Evolutionary conservation across 148 eudicot genomes (phyloP).

Genomic region (Camellia sinensis): DNA sequence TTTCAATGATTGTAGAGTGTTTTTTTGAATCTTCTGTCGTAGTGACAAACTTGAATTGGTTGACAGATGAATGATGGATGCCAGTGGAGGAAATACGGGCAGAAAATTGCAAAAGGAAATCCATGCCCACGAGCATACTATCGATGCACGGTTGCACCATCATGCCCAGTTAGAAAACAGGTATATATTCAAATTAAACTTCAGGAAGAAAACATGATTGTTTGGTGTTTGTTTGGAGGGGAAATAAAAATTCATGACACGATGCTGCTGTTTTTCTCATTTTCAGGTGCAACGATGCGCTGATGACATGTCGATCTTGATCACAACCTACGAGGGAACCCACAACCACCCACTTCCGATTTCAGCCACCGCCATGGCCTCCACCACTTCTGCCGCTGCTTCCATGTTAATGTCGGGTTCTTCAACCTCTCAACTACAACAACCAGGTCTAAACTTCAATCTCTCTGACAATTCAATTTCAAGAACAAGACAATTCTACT

Average conservation of each 20-base stretch:
- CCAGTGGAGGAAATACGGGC: constrained; percentile 91
- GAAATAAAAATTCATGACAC: too few relatives aligned
- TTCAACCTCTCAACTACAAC: constrained; percentile 50
- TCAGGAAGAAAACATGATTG: neutral
- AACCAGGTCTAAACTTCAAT: constrained; percentile 35
- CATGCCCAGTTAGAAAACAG: constrained; percentile 85
- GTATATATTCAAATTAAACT: constrained; percentile 19
- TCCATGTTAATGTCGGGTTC: constrained; percentile 76
- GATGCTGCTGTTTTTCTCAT: neutral
- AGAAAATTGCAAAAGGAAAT: constrained; percentile 76
- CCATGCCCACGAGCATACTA: constrained; percentile 90
- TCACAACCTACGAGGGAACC: constrained; percentile 83
- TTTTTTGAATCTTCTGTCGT: too few relatives aligned
- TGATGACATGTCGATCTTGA: constrained; percentile 66
- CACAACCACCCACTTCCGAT: constrained; percentile 71
- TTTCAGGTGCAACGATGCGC: constrained; percentile 70
- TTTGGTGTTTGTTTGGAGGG: neutral
- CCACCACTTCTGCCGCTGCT: constrained; percentile 83
- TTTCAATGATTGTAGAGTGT: too few relatives aligned
- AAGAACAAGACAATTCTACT: constrained; percentile 40
- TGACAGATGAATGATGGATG: constrained; percentile 84
- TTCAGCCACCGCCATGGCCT: constrained; percentile 82
- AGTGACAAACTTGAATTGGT: neutral
- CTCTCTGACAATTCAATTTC: constrained; percentile 38
- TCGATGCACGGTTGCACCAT: constrained; percentile 72